Conservation (phyloP, 352 stramenopile genomes). For the Globisporangium solare region DNA sequence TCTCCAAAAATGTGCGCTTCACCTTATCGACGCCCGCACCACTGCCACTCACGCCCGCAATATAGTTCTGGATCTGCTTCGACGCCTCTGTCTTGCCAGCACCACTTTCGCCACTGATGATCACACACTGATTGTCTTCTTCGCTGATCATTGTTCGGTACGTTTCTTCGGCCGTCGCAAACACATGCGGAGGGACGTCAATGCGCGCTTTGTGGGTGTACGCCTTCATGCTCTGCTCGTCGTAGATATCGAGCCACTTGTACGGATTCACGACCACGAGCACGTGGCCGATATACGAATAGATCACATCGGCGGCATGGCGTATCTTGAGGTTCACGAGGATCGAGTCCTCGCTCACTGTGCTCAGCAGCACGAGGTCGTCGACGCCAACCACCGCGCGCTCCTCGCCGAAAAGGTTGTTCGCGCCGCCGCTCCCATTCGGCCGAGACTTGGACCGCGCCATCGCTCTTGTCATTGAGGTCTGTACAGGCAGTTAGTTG, state of each 20-base stretch:
- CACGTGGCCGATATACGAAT: slow-evolving; percentile 87
- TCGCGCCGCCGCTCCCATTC: slow-evolving; percentile 2
- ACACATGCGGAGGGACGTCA: slow-evolving; percentile 83
- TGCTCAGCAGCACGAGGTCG: slow-evolving; percentile 72
- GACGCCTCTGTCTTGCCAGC: slow-evolving; percentile 86
- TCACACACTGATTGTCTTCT: slow-evolving; percentile 89
- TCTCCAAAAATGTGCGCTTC: slow-evolving; percentile 90
- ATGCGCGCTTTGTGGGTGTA: slow-evolving; percentile 87
- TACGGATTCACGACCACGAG: slow-evolving; percentile 87
- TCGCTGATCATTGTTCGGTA: slow-evolving; percentile 87
- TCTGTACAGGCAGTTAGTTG: too few relatives aligned
- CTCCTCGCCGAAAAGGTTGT: slow-evolving; percentile 47
- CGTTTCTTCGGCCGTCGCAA: slow-evolving; percentile 80
- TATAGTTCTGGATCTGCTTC: slow-evolving; percentile 91
- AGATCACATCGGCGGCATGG: slow-evolving; percentile 84
- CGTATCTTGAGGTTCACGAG: slow-evolving; percentile 88
- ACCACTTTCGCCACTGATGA: slow-evolving; percentile 84
- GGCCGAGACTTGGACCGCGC: slow-evolving; percentile 10
- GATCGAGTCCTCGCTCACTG: slow-evolving; percentile 74
- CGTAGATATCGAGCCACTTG: slow-evolving; percentile 90
- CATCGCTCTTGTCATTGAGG: slow-evolving; percentile 6
- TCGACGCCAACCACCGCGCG: slow-evolving; percentile 72
- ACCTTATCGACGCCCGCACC: slow-evolving; percentile 82
- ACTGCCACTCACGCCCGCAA: slow-evolving; percentile 74
- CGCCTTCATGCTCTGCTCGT: slow-evolving; percentile 67